phyloP scores from a whole-genome alignment of 2,329 filamentous ascomycete species.

The Zasmidium angulare region DNA sequence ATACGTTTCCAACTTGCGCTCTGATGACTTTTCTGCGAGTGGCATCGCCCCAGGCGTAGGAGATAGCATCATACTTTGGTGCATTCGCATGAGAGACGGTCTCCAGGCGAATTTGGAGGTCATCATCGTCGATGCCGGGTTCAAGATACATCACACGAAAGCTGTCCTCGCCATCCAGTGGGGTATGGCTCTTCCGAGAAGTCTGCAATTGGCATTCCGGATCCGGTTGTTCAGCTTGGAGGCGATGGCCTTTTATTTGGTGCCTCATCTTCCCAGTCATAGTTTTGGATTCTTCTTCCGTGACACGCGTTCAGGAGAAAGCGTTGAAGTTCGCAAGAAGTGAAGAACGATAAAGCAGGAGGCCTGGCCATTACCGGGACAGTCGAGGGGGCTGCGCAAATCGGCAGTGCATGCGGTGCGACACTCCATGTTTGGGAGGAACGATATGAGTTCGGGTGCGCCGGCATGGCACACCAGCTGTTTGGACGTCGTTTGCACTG shows the following conservation, averaged over 20 bases:
- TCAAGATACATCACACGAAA: not conserved
- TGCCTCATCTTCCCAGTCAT: conserved; percentile 16
- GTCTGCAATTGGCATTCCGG: not conserved
- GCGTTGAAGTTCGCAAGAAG: too few species aligned
- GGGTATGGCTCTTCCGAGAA: not conserved
- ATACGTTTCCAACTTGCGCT: not conserved
- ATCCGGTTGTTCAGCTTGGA: conserved; percentile 26
- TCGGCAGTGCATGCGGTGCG: too few species aligned
- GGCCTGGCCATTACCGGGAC: too few species aligned
- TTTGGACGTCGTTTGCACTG: too few species aligned
- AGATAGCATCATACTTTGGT: not conserved
- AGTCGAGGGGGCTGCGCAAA: too few species aligned
- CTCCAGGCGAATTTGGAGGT: not conserved
- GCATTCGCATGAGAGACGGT: not conserved
- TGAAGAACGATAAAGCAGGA: too few species aligned
- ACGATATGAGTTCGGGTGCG: too few species aligned
- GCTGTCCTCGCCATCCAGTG: not conserved
- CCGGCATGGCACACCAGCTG: too few species aligned
- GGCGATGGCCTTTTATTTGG: conserved; percentile 33
- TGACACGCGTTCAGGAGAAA: too few species aligned
- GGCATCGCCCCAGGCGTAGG: conserved; percentile 4
- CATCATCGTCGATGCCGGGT: not conserved
- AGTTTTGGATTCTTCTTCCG: too few species aligned
- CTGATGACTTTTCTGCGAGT: not conserved
- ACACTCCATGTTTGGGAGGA: too few species aligned